A percentile compares a stretch with the other conserved stretches of the same genome.
Conservation (phyloP, 2,329 filamentous ascomycete species). For the Aspergillus fructus region DNA sequence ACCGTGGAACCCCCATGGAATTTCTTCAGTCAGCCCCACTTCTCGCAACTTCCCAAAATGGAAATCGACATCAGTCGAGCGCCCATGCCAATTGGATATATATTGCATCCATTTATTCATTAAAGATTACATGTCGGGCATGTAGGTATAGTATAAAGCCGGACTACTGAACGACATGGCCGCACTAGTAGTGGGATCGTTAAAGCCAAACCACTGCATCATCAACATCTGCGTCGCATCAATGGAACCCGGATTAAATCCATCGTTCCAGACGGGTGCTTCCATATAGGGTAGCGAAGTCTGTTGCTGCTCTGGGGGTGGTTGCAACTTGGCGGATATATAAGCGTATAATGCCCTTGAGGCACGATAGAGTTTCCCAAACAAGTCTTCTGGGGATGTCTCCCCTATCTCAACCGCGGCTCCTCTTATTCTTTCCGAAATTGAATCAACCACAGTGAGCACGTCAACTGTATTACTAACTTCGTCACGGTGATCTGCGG, state of each 20-base stretch:
- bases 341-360: not conserved
- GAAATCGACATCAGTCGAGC: constrained; percentile 2
- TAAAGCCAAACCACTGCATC: not conserved
- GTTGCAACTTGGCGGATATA: not conserved
- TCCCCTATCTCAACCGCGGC: not conserved
- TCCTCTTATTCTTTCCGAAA: not conserved
- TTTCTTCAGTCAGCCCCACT: constrained; percentile 20
- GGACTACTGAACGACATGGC: not conserved
- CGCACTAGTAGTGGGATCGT: not conserved
- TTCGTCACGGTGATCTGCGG: not conserved
- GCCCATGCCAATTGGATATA: too few relatives aligned
- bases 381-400: not conserved
- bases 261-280: not conserved
- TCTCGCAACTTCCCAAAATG: constrained; percentile 25
- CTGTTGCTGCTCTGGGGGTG: not conserved
- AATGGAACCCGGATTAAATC: not conserved
- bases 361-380: not conserved
- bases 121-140: not conserved
- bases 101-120: not conserved
- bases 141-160: not conserved
- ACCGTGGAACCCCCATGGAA: not conserved
- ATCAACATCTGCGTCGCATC: not conserved
- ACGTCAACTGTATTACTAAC: not conserved
- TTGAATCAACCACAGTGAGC: not conserved
- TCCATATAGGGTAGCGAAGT: not conserved